phyloP scores from a whole-genome alignment of 192 early-diverging fungal genomes.

The Umbelopsis isabellina region DNA sequence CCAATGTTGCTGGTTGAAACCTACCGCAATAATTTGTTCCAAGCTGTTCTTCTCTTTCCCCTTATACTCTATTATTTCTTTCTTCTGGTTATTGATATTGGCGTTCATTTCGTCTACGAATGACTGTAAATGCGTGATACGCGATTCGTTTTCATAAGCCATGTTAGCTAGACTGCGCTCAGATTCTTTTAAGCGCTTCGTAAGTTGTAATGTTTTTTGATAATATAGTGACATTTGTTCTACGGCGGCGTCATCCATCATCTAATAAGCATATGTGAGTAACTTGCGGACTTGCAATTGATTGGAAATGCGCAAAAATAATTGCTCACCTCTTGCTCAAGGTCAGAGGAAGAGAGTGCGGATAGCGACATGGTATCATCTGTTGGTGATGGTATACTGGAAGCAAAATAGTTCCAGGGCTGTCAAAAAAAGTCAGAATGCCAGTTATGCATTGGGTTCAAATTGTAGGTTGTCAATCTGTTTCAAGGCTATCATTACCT shows the following conservation, averaged over 20 bases:
- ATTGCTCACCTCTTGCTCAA: constrained; percentile 16
- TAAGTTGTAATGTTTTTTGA: constrained; percentile 40
- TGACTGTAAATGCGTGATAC: constrained; percentile 44
- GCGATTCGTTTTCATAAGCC: constrained; percentile 49
- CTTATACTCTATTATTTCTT: constrained; percentile 48
- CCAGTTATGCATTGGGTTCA: too few relatives aligned
- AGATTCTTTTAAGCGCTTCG: constrained; percentile 46
- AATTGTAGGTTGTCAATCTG: too few relatives aligned
- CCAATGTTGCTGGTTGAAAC: background rate
- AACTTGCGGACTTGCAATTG: too few relatives aligned
- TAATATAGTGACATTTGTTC: constrained; percentile 37
- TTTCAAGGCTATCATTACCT: background rate
- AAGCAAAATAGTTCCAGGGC: background rate
- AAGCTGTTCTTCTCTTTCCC: constrained; percentile 47
- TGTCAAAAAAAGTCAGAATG: background rate
- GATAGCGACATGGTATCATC: constrained; percentile 14
- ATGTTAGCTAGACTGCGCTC: constrained; percentile 46
- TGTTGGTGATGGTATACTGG: background rate
- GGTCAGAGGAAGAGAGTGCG: constrained; percentile 7
- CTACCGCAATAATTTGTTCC: constrained; percentile 46
- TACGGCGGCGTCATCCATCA: constrained; percentile 28
- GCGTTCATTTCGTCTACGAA: constrained; percentile 46
- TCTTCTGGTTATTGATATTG: constrained; percentile 38
- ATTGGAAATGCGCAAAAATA: background rate
- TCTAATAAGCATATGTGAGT: background rate